Conservation (phyloP, 75 land plant genomes). For the Sequoiadendron giganteum region DNA sequence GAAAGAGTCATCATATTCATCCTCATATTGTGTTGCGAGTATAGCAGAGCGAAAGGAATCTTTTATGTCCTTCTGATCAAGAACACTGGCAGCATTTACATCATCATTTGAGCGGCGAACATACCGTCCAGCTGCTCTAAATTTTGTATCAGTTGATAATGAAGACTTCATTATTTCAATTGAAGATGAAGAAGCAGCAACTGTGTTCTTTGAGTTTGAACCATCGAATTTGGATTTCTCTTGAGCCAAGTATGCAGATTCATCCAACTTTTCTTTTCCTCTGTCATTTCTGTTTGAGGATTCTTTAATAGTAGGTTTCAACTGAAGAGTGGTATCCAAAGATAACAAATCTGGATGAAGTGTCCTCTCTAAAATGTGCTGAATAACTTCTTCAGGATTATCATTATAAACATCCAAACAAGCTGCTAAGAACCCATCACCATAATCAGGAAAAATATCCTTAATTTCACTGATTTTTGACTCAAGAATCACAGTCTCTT, state of each 20-base stretch:
- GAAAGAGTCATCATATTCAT: conserved; percentile 99
- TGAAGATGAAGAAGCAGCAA: conserved; percentile 36
- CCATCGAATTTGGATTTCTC: not conserved
- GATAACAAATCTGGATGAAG: conserved; percentile 77
- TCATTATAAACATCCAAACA: conserved; percentile 93
- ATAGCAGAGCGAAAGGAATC: conserved; percentile 46
- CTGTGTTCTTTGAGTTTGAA: conserved; percentile 3
- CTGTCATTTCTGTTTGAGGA: conserved; percentile 44
- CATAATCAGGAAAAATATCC: conserved; percentile 96
- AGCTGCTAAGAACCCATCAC: conserved; percentile 75
- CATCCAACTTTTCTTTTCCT: conserved; percentile 82
- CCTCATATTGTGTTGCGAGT: conserved; percentile 77
- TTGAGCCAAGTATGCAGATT: conserved; percentile 18
- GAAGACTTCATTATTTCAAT: not conserved
- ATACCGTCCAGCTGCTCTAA: conserved; percentile 50
- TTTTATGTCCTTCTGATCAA: conserved; percentile 45
- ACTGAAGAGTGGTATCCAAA: conserved; percentile 47
- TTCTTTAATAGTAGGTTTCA: conserved; percentile 34
- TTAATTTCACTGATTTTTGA: conserved; percentile 94
- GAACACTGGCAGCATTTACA: conserved; percentile 23
- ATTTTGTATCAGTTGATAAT: not conserved
- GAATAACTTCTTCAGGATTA: conserved; percentile 89
- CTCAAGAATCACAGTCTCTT: conserved; percentile 63
- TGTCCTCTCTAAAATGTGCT: conserved; percentile 81
- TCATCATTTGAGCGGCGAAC: conserved; percentile 57